Evolutionary conservation across 176 grass and related monocot species (phyloP), one percentile per base, ranked within the genome.

Genomic region (Juncus inflexus): DNA sequence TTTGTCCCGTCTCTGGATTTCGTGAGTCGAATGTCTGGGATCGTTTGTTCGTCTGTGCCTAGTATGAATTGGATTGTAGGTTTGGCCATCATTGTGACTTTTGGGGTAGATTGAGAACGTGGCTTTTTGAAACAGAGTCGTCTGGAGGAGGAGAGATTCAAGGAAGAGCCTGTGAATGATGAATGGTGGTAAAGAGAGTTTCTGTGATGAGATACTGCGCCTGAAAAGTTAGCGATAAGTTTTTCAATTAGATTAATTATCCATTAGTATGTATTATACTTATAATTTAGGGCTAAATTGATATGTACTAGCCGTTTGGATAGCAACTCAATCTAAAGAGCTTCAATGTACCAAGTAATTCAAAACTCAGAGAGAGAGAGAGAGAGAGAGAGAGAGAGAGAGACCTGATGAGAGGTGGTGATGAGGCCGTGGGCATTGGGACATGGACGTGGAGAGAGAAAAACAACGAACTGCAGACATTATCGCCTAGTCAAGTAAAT

Each of bases 41-140:
- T 80, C 13, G 88, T 99, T 83, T 92, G 88, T 50, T 99, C 88
- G 63, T 99, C 85, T 3, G 85, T 92, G 64, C 94, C 88, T 64
- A 86, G 87, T 75, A 99, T 89, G 83, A 99, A 99, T 68, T 92
- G 94, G 74, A 99, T 99, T 12, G 79, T 15, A 16, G 90, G 82
- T 61, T 84, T 92, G 45, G 69, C 65, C 83, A 65, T 71, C 68
- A 84, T 86, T 66, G 68, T 63, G 12, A 83, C 77, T 57, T 74
- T 78, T 14, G 50, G 61, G 12, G 66, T 37, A 50, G 49, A 67
- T 49, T 57, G 68, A 3, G 62, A 12, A 10, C 28, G 39, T 5
- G 43, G 62, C 58, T 35, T 61, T 6, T 37, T 71, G 42, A 2
- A 37, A 12, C 14, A 42, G 12, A 3, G 4, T 37, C 65, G 71